These are phyloP conservation scores for Peronosclerospora sorghi DNA, from an alignment of 352 stramenopile species.

Conservation along the genomic window DNA sequence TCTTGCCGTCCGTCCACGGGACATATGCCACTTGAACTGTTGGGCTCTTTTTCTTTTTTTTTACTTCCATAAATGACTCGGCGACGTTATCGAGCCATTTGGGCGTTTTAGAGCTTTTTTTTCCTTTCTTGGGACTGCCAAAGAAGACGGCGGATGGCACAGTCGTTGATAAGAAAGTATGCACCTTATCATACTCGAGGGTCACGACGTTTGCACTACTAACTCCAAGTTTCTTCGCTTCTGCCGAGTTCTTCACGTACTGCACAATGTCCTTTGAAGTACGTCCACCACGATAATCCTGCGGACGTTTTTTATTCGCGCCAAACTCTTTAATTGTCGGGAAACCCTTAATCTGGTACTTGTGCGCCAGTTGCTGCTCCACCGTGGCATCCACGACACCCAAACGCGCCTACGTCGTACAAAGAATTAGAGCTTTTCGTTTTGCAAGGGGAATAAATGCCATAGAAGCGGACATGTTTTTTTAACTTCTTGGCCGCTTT, in stretches of 20 bases:
- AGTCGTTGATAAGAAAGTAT: slow-evolving; percentile 46
- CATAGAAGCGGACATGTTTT: slow-evolving; percentile 30
- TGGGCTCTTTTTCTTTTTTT: slow-evolving; percentile 49
- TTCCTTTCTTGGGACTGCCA: slow-evolving; percentile 37
- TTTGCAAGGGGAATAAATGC: no score
- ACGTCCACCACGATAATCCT: slow-evolving; percentile 59
- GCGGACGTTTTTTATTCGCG: slow-evolving; percentile 69
- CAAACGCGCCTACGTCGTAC: slow-evolving; percentile 40
- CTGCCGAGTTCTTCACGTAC: slow-evolving; percentile 57
- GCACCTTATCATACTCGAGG: slow-evolving; percentile 38
- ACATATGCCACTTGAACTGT: slow-evolving; percentile 52
- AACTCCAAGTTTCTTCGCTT: slow-evolving; percentile 61
- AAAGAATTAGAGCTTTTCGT: no score
- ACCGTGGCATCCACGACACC: slow-evolving; percentile 56
- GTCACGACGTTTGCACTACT: slow-evolving; percentile 31
- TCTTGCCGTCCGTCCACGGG: slow-evolving; percentile 48
- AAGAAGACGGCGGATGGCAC: slow-evolving; percentile 62
- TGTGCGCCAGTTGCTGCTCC: slow-evolving; percentile 50
- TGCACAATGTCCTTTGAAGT: slow-evolving; percentile 51
- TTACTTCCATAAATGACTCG: slow-evolving; percentile 40
- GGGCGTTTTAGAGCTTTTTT: slow-evolving; percentile 38
- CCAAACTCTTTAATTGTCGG: slow-evolving; percentile 81
- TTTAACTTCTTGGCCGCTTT: slow-evolving; percentile 79
- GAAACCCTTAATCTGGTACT: slow-evolving; percentile 70
- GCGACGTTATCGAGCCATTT: slow-evolving; percentile 47